Evolutionary conservation across 202 grass and related monocot genomes (phyloP).

Genomic region (Saccharum hybrid): DNA sequence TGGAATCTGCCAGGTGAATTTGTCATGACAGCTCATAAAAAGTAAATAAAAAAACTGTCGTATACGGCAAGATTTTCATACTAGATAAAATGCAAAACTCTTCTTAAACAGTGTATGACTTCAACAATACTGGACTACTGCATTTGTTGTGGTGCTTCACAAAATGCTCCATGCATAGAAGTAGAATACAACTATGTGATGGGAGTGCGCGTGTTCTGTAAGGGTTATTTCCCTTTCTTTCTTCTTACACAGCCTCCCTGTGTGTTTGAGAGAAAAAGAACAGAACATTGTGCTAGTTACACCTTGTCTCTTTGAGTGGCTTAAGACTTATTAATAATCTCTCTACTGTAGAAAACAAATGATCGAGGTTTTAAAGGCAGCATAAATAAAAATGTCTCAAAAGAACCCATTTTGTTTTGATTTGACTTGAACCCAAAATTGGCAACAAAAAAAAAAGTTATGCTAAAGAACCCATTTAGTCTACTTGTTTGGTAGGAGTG

Average conservation of each 20-base stretch:
- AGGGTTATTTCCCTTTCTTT: no score
- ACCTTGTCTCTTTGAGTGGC: not conserved
- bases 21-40: not conserved
- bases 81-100: not conserved
- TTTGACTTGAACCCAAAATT: not conserved
- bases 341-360: not conserved
- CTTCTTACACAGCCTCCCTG: no score
- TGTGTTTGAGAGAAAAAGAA: no score
- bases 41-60: not conserved
- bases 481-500: slow-evolving; percentile 9
- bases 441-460: not conserved
- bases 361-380: not conserved
- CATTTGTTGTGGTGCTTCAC: not conserved
- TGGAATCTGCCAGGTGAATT: slow-evolving; percentile 2
- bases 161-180: no score
- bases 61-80: not conserved
- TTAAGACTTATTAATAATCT: not conserved
- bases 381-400: not conserved
- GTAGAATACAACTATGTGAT: no score
- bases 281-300: not conserved
- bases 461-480: slow-evolving; percentile 3
- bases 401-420: slow-evolving; percentile 8
- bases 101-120: not conserved
- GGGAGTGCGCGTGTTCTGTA: no score
- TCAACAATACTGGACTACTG: slow-evolving; percentile 1